phyloP scores from a whole-genome alignment of 2,329 filamentous ascomycete species.

The Elsinoe necatrix region DNA sequence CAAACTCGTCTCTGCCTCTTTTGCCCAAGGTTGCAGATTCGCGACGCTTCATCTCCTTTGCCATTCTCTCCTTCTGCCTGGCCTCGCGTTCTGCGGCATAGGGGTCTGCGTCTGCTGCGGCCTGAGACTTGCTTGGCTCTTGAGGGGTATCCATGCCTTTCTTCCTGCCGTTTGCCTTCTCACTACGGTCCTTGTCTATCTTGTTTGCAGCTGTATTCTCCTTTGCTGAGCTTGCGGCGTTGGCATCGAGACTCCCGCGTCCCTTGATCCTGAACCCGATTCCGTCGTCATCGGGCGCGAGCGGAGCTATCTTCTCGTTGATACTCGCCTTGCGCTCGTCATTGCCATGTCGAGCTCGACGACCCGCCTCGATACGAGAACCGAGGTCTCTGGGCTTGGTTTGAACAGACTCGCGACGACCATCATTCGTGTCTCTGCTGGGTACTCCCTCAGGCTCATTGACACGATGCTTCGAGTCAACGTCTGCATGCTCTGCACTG shows the following conservation, averaged over 20 bases:
- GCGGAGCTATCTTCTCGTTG: conserved; percentile 17
- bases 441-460: background rate
- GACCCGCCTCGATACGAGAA: background rate
- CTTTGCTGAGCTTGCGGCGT: background rate
- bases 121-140: conserved; percentile 5
- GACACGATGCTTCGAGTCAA: background rate
- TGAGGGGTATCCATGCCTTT: background rate
- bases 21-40: conserved; percentile 40
- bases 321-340: conserved; percentile 13
- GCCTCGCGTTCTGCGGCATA: conserved; percentile 29
- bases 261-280: conserved; percentile 44
- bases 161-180: conserved; percentile 12
- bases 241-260: conserved; percentile 20
- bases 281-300: conserved; percentile 25
- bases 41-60: conserved; percentile 59
- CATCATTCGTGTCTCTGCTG: background rate
- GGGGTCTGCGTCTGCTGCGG: conserved; percentile 23
- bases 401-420: background rate
- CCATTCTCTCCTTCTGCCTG: conserved; percentile 39
- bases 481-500: background rate
- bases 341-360: background rate
- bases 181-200: conserved; percentile 25
- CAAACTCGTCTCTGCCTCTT: conserved; percentile 23
- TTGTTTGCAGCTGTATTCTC: conserved; percentile 28
- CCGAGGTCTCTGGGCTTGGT: background rate